Base-by-base conservation (phyloP, 2,329 filamentous ascomycete species). In the Fusarium mangiferae region DNA sequence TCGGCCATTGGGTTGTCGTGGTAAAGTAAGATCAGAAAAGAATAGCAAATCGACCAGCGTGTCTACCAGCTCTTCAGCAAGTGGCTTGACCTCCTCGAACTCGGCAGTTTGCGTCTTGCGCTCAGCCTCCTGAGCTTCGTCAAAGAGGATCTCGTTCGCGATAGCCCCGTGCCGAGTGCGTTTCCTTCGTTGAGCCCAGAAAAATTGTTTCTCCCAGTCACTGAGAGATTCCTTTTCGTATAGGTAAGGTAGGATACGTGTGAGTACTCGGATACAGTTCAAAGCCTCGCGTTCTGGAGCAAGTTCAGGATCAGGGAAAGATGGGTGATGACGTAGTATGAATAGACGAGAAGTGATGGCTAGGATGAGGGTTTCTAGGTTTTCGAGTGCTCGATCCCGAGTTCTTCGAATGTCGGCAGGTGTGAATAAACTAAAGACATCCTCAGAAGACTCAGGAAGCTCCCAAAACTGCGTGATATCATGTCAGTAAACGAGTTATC, bases 391-490 rank as follows among this genome's bases (percentile, higher is more conserved):
- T 77, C 90, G 89, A 82, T 98, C 96, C 80, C 95, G 91, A 51
- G 94, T 95, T 76, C 95, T 91, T 71, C 95, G 93, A 73, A 98
- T 96, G 81, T 97, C 94, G 66, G 92, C 91, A 11, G 95, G 91
- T 42, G 95, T 95, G 84, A 98, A 98, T 70, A 98, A 90, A 81
- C 94, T 97, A 86, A 98, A 98, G 79, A 99, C 92, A 86, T 99
- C 96, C 81, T 98, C 96, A 59, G 94, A 91, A 20, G 95, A 95
- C 83, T 98, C 96, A 72, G 96, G 96, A 48, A 99, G 91, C 83
- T 98, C 94, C 95, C 96, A 98, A 85, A 98, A 98, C 93, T 98
- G 69, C 38, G 35, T 30, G 26, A 26, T 28, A 46, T 30, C 39
- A 63, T 56, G 67, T 80, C 73, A 80, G 78, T 71, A 68, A 18